Base-by-base conservation (phyloP, 768 basidiomycete species). In the Mycena indigotica region DNA sequence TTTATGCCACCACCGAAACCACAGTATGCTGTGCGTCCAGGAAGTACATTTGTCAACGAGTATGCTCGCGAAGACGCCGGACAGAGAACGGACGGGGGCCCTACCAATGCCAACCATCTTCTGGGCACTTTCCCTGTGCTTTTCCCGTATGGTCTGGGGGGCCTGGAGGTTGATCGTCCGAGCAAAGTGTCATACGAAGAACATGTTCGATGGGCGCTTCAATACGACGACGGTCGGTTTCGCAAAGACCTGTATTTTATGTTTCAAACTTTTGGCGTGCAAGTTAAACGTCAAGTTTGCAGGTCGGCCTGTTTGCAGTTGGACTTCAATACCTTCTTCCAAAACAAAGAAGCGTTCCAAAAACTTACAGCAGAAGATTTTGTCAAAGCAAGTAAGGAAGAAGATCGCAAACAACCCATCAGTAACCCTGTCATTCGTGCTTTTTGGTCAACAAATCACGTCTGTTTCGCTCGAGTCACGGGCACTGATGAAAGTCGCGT, bases 101-200 rank as follows among this genome's bases (percentile, higher is more conserved):
- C 12, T n/a, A n/a, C 28, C 16, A 56, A 57, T 51, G 53, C 55
- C 0, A 68, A 69, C 48, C 66, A 62, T 28, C 57, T 67, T 16
- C 53, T 66, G 29, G 53, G 53, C 28, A 55, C 63, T 6, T 73
- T 69, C 53, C 71, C 69, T 0, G 56, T 49, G 15, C 53, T 73
- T 0, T 74, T 67, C 60, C 72, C 73, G 3, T 75, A 69, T 62
- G n/a, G n/a, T n/a, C n/a, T n/a, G n/a, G n/a, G n/a, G n/a, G n/a
- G n/a, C n/a, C n/a, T n/a, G n/a, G n/a, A n/a, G n/a, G n/a, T n/a
- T n/a, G n/a, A n/a, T n/a, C n/a, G n/a, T n/a, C n/a, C n/a, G n/a
- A n/a, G n/a, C n/a, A n/a, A n/a, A n/a, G n/a, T n/a, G n/a, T n/a
- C n/a, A n/a, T n/a, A n/a, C n/a, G n/a, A n/a, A n/a, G n/a, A n/a